phyloP scores from a whole-genome alignment of 352 stramenopile species.

The Phytophthora kernoviae region DNA sequence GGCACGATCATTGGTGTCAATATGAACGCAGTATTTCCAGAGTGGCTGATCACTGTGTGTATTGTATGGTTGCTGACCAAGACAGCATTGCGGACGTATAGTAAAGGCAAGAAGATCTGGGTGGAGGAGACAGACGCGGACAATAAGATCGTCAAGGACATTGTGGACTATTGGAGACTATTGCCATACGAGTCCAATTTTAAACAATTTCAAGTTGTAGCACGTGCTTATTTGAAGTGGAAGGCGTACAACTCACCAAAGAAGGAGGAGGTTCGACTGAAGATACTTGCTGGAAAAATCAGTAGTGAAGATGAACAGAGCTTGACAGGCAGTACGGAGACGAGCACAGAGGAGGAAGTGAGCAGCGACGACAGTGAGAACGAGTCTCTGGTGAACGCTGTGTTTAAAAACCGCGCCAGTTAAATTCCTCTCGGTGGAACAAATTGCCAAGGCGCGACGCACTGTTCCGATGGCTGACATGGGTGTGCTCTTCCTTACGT shows the following conservation, averaged over 20 bases:
- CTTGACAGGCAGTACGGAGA: conserved; percentile 32
- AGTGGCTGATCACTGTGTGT: conserved; percentile 84
- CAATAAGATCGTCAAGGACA: conserved; percentile 43
- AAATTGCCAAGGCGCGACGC: conserved; percentile 59
- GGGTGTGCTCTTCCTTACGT: conserved; percentile 74
- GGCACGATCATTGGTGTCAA: conserved; percentile 88
- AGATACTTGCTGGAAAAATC: conserved; percentile 40
- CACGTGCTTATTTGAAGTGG: conserved; percentile 78
- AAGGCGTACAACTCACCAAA: conserved; percentile 58
- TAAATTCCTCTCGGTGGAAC: conserved; percentile 43
- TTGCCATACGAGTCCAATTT: conserved; percentile 71
- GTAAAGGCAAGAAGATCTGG: conserved; percentile 74
- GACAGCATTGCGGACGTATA: conserved; percentile 65
- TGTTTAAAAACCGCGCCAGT: conserved; percentile 39
- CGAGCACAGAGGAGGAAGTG: conserved; percentile 42
- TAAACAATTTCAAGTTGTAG: conserved; percentile 69
- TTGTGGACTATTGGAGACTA: conserved; percentile 72
- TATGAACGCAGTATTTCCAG: conserved; percentile 83
- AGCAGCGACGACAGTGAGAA: conserved; percentile 59
- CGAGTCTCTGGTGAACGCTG: conserved; percentile 56
- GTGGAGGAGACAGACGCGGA: conserved; percentile 63
- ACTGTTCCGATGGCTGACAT: conserved; percentile 67
- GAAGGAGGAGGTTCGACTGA: conserved; percentile 34
- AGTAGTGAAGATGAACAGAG: conserved; percentile 33
- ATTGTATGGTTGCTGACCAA: conserved; percentile 81